Evolutionary conservation across 2,329 filamentous ascomycete species (phyloP).

Genomic region (Colletotrichum higginsianum): DNA sequence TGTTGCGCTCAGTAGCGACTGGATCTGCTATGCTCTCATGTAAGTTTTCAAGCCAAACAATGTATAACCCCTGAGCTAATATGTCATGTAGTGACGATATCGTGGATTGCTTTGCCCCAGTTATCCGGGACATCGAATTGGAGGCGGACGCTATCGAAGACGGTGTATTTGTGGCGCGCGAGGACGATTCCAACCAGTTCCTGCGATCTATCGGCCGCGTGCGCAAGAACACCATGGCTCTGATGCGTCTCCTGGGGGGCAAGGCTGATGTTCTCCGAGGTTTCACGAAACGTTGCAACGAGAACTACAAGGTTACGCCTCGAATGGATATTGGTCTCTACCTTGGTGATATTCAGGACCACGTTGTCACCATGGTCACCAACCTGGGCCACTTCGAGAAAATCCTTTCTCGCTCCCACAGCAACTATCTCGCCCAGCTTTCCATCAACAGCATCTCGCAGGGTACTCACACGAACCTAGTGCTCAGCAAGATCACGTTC

Average conservation of each 20-base stretch:
- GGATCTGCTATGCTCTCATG: constrained; percentile 99
- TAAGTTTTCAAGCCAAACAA: constrained; percentile 60
- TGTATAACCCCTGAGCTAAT: constrained; percentile 45
- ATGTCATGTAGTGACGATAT: constrained; percentile 83
- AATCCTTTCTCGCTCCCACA: constrained; percentile 93
- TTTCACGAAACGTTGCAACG: constrained; percentile 98
- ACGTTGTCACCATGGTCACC: constrained; percentile 99
- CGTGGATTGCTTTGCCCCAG: constrained; percentile 93
- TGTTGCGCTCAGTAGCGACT: constrained; percentile 93
- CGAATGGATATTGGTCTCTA: constrained; percentile 98
- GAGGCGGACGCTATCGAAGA: constrained; percentile 96
- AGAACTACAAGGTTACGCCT: constrained; percentile 94
- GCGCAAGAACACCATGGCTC: constrained; percentile 93
- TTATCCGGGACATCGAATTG: constrained; percentile 87
- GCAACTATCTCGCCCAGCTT: constrained; percentile 95
- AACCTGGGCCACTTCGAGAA: constrained; percentile 97
- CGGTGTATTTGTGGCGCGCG: constrained; percentile 91
- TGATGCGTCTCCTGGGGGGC: constrained; percentile 92
- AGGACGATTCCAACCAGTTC: constrained; percentile 90
- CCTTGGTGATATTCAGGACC: constrained; percentile 97
- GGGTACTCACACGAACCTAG: constrained; percentile 89
- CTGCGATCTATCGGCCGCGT: constrained; percentile 90
- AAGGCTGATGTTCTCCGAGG: constrained; percentile 99
- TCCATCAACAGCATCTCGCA: constrained; percentile 92
- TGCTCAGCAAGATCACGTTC: constrained; percentile 95